Conservation (phyloP, 192 early-diverging fungal genomes). For the Entomortierella parvispora region DNA sequence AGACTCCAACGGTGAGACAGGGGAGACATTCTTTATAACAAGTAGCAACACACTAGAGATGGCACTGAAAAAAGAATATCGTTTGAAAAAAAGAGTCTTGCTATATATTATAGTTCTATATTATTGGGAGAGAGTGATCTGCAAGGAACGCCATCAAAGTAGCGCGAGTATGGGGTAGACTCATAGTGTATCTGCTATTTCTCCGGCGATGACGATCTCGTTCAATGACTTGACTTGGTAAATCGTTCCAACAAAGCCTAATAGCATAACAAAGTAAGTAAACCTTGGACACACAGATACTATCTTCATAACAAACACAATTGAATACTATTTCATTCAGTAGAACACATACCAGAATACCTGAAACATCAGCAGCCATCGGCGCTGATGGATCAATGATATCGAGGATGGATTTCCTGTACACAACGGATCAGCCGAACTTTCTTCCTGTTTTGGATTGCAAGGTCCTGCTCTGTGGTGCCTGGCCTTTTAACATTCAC, state of each 20-base stretch:
- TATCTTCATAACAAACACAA: not conserved
- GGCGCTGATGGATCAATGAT: conserved; percentile 1
- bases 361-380: conserved; percentile 1
- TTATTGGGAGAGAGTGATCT: no score
- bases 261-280: not conserved
- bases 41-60: no score
- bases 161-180: not conserved
- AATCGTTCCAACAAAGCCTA: conserved; percentile 4
- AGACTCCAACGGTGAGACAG: no score
- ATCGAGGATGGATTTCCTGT: conserved; percentile 17
- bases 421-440: conserved; percentile 21
- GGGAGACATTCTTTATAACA: no score
- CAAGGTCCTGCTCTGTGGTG: conserved; percentile 21
- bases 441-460: conserved; percentile 27
- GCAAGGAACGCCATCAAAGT: conserved; percentile 5
- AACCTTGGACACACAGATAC: not conserved
- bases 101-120: no score
- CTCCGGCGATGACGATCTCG: conserved; percentile 1
- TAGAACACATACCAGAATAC: not conserved
- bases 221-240: conserved; percentile 1
- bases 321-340: not conserved
- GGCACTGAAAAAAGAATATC: no score
- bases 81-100: no score
- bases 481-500: conserved; percentile 25
- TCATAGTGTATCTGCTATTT: conserved; percentile 1